Evolutionary conservation across 2,329 filamentous ascomycete species (phyloP), one percentile per base, ranked within the genome.

Genomic region (Moelleriella libera): DNA sequence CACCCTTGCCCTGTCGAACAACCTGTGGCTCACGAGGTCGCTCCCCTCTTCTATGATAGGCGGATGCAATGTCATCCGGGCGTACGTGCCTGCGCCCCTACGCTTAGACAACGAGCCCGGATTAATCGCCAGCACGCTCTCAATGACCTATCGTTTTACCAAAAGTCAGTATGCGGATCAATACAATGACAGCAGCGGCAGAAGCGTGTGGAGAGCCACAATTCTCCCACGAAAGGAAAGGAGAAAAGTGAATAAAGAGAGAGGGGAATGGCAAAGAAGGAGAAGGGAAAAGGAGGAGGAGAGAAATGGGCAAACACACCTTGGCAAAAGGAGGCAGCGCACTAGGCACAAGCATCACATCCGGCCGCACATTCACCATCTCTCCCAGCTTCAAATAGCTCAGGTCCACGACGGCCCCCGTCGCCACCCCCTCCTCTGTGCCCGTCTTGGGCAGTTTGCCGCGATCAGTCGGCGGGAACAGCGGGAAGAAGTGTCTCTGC

Each of bases 61-160:
- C 2, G 85, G 80, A 52, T 85, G 75, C 6, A 97, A 67, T 21
- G 78, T 78, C 72, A 98, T 76, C 45, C 83, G 80, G 1, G 88
- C 86, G 62, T 84, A 97, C 1, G 88, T 95, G 5, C 92, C 92
- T 0, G 89, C 75, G 1, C 83, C 88, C 50, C 80, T 82, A 48
- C 85, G 80, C 66, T 94, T 96, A 12, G 88, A 92, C 34, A 95
- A 68, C 45, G 80, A 82, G 5, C 92, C 90, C 0, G 92, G 90
- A 62, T 98, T 98, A 58, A 98, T 83, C 10, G 88, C 80, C 6
- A 97, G 66, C 0, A 96, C 88, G 54, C 83, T 87, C 58, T 96
- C 87, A 9, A 97, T 82, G 41, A 96, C 88, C 88, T 95, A 28
- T n/a, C 34, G 21, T 8, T 41, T 21, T 21, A 21, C 21, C 21